phyloP scores from a whole-genome alignment of 2,329 filamentous ascomycete genomes.

The Trichophyton verrucosum region DNA sequence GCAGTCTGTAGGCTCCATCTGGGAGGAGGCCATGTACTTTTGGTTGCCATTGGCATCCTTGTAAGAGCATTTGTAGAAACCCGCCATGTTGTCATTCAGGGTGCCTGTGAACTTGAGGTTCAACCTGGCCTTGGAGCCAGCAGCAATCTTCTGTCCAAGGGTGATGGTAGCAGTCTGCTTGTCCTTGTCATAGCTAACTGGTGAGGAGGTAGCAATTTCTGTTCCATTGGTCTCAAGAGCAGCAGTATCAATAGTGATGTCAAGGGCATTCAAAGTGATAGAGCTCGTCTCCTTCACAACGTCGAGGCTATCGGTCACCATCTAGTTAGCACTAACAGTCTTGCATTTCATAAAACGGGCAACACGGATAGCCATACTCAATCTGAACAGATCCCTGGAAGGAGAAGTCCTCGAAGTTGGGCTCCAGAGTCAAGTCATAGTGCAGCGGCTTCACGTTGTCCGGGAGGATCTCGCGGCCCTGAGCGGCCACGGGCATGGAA shows the following conservation, averaged over 20 bases:
- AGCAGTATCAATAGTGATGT: slow-evolving; percentile 68
- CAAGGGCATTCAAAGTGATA: slow-evolving; percentile 76
- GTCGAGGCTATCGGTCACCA: slow-evolving; percentile 46
- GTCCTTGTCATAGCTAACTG: slow-evolving; percentile 61
- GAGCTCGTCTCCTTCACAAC: slow-evolving; percentile 73
- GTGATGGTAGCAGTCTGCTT: slow-evolving; percentile 71
- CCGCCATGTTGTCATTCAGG: slow-evolving; percentile 90
- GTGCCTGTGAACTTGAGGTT: slow-evolving; percentile 66
- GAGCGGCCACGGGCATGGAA: slow-evolving; percentile 44
- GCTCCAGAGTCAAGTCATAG: slow-evolving; percentile 85
- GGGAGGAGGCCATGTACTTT: slow-evolving; percentile 75
- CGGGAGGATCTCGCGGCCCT: slow-evolving; percentile 72
- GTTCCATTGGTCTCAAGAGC: slow-evolving; percentile 52
- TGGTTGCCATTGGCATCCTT: slow-evolving; percentile 67
- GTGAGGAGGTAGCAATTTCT: slow-evolving; percentile 49
- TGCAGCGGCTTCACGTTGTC: slow-evolving; percentile 84
- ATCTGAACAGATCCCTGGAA: slow-evolving; percentile 77
- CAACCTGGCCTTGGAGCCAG: slow-evolving; percentile 65
- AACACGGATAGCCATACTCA: slow-evolving; percentile 42
- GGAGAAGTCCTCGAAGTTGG: slow-evolving; percentile 74
- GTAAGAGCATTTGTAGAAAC: slow-evolving; percentile 93
- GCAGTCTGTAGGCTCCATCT: slow-evolving; percentile 95
- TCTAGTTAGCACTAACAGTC: slow-evolving; percentile 11
- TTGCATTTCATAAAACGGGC: not conserved
- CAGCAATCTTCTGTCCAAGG: slow-evolving; percentile 59